Percentiles rank a stretch among this genome's conserved stretches.
Conservation (phyloP, 139 green algal genomes). For the Gonium pectorale region DNA sequence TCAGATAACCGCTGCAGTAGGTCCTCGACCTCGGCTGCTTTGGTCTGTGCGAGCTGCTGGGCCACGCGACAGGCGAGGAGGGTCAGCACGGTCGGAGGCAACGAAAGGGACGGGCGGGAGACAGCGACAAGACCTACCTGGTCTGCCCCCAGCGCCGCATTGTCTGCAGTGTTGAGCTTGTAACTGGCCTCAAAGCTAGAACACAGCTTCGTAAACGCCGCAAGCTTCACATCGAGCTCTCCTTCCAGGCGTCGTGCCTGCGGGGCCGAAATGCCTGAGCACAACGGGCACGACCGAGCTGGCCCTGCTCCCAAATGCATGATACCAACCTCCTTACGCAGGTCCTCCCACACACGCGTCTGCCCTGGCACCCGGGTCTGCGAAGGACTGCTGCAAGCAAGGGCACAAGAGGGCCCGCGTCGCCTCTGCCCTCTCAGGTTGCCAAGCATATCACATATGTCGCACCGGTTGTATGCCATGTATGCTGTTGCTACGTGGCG, state of each 20-base stretch:
- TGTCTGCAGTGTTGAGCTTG: slow-evolving; percentile 48
- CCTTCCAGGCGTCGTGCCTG: slow-evolving; percentile 92
- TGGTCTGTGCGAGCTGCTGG: slow-evolving; percentile 73
- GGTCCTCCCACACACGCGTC: slow-evolving; percentile 63
- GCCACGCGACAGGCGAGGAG: neutral
- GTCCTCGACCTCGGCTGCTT: slow-evolving; percentile 82
- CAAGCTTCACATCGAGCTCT: slow-evolving; percentile 93
- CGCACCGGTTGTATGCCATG: slow-evolving; percentile 42
- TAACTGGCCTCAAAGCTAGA: slow-evolving; percentile 81
- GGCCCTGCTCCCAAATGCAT: too few species aligned
- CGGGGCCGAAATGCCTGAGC: neutral
- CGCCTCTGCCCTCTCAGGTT: too few species aligned
- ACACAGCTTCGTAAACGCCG: slow-evolving; percentile 88
- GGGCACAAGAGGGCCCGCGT: neutral
- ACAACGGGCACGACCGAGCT: too few species aligned
- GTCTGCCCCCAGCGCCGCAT: slow-evolving; percentile 52
- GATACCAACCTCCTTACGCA: slow-evolving; percentile 58
- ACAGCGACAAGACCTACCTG: slow-evolving; percentile 49
- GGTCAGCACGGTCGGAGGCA: neutral
- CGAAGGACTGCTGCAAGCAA: neutral
- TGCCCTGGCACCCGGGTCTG: neutral
- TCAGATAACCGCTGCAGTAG: slow-evolving; percentile 84
- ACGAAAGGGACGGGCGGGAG: neutral
- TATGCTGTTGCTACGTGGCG: slow-evolving; percentile 39
- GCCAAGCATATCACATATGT: neutral